Base-by-base conservation (phyloP, 768 basidiomycete genomes). In the Lentinula boryana region DNA sequence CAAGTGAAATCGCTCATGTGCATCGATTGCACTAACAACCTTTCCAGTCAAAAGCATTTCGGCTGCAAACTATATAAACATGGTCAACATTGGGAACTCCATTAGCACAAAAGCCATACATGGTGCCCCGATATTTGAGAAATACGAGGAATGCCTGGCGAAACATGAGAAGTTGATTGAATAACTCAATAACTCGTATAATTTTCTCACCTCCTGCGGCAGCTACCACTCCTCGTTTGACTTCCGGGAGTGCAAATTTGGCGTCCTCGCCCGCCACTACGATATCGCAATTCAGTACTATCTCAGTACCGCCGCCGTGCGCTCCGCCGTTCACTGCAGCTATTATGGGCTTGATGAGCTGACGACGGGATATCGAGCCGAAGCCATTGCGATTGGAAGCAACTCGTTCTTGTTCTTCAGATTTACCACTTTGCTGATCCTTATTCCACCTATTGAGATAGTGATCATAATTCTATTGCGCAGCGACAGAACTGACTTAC, bases 241-340 rank as follows among this genome's bases (percentile, higher is more conserved):
- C 91, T 65, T 93, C 91, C 0, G 89, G 88, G 27, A 91, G 76
- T 4, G 83, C 88, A 63, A 93, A 90, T 59, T 79, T 82, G 2
- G 89, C 85, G 15, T 84, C 81, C 54, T 84, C 77, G 62, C 78
- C 80, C 1, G 91, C 86, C 18, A 93, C 70, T 56, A 92, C 88
- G 31, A 92, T 67, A 67, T 93, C 91, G 63, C 89, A 91, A 64
- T 93, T 93, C 4, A 92, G 65, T 1, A 90, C 63, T 54, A 89
- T 79, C 68, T 88, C 87, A 63, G 82, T 75, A 6, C 85, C 88
- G 1, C 88, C 88, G 36, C 86, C 86, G 51, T 82, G 83, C 0
- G 86, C 83, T 33, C 85, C 80, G n/a, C 91, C 91, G 61, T 85
- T 82, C 1, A 91, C 90, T 3, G 91, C 91, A 12, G 91, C 91